Evolutionary conservation across 2,329 filamentous ascomycete species (phyloP).

Genomic region (Verticillium zaregamsianum): DNA sequence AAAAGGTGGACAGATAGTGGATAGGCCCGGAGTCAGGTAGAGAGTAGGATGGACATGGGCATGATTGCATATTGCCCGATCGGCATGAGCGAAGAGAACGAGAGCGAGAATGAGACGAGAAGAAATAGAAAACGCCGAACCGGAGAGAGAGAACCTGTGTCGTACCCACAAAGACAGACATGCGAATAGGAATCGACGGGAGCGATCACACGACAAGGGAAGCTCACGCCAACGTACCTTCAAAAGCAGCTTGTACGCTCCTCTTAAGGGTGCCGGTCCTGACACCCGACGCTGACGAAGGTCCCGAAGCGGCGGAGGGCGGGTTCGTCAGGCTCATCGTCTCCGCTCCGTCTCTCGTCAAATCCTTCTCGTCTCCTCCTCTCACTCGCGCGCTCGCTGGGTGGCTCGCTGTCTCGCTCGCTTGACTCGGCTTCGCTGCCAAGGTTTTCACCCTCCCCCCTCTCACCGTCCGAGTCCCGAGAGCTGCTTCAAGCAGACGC

Average conservation of each 20-base stretch:
- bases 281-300: conserved; percentile 37
- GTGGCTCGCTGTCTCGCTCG: not conserved
- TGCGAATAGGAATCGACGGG: not conserved
- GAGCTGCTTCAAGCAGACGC: not conserved
- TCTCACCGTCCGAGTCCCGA: not conserved
- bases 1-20: not conserved
- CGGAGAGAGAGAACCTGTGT: not conserved
- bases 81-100: not conserved
- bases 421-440: not conserved
- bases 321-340: conserved; percentile 53
- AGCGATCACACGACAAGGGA: conserved; percentile 6
- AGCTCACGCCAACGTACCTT: conserved; percentile 40
- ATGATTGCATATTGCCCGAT: not conserved
- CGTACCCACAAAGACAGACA: not conserved
- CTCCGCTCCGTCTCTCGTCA: not conserved
- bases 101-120: conserved; percentile 13
- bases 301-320: conserved; percentile 43
- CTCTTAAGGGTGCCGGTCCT: conserved; percentile 46
- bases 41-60: conserved; percentile 6
- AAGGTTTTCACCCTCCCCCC: not conserved
- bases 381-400: not conserved
- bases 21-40: conserved; percentile 5
- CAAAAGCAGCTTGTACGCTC: conserved; percentile 56
- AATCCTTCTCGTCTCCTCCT: not conserved
- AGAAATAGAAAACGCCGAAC: conserved; percentile 6